Evolutionary conservation across 495 filamentous ascomycete genomes (phyloP).

Genomic region (Talaromyces thailandensis): DNA sequence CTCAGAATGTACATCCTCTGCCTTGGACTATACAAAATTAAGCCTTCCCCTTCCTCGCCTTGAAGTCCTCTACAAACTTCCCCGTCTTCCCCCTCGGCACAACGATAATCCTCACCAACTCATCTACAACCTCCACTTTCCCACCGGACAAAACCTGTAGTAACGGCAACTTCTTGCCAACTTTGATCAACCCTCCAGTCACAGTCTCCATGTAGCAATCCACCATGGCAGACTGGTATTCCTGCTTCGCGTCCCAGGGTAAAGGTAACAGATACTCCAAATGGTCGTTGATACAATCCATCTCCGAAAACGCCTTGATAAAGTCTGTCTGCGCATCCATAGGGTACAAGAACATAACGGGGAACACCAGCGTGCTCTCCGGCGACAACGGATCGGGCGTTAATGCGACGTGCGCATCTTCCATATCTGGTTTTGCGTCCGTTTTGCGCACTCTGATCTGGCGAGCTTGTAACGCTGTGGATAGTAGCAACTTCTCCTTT

Average conservation of each 20-base stretch:
- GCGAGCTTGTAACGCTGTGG: conserved; percentile 64
- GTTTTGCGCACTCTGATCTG: conserved; percentile 58
- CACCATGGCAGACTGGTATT: conserved; percentile 57
- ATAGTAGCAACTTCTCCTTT: conserved; percentile 50
- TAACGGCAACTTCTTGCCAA: conserved; percentile 74
- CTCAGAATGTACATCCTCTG: not conserved
- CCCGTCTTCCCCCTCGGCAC: conserved; percentile 59
- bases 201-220: conserved; percentile 86
- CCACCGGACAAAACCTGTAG: conserved; percentile 63
- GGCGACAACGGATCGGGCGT: conserved; percentile 66
- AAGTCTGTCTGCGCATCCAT: conserved; percentile 74
- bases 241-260: conserved; percentile 71
- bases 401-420: conserved; percentile 62
- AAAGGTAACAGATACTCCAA: conserved; percentile 70
- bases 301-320: conserved; percentile 75
- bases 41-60: conserved; percentile 43
- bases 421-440: conserved; percentile 69
- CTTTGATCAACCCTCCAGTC: conserved; percentile 73
- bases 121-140: conserved; percentile 84
- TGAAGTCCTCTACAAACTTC: conserved; percentile 78
- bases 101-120: conserved; percentile 69
- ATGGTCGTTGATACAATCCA: conserved; percentile 57
- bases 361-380: conserved; percentile 61
- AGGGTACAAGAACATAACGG: conserved; percentile 77
- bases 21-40: not conserved